These are phyloP conservation scores for Brassica nigra DNA, from an alignment of 345 rosid species.

Conservation along the genomic window DNA sequence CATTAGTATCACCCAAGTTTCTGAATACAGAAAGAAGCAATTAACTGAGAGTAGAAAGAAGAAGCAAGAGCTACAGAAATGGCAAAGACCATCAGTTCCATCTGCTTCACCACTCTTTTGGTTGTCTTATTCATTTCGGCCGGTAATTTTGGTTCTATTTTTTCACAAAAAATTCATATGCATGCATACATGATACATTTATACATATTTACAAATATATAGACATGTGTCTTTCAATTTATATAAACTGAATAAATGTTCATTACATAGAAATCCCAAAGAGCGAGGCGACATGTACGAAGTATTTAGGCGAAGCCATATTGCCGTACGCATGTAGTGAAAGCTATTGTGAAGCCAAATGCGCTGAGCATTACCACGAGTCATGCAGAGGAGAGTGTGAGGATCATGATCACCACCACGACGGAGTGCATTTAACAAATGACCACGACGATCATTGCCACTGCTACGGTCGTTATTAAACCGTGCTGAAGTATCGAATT, in stretches of 20 bases:
- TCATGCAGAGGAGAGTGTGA: conserved; percentile 36
- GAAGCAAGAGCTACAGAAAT: not conserved
- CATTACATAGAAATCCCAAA: conserved; percentile 11
- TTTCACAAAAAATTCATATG: not conserved
- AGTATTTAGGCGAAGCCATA: conserved; percentile 11
- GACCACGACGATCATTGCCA: conserved; percentile 8
- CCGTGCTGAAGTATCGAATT: not conserved
- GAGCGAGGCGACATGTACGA: conserved; percentile 8
- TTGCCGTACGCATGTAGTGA: conserved; percentile 17
- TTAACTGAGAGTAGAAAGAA: not conserved
- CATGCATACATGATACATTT: not conserved
- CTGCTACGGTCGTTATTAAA: conserved; percentile 23
- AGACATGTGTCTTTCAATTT: not conserved
- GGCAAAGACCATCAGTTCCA: conserved; percentile 28
- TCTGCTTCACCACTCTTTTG: conserved; percentile 20
- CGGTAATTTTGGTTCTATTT: not conserved
- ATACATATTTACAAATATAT: not conserved
- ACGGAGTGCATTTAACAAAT: not conserved
- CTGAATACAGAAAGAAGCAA: not conserved
- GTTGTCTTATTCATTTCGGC: conserved; percentile 28
- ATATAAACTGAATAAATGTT: not conserved
- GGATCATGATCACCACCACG: not conserved
- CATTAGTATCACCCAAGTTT: conserved; percentile 5
- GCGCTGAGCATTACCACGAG: conserved; percentile 12
- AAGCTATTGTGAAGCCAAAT: conserved; percentile 5